Evolutionary conservation across 257 asterid genomes (phyloP), one percentile per base, ranked within the genome.

Genomic region (Anisodus tanguticus): DNA sequence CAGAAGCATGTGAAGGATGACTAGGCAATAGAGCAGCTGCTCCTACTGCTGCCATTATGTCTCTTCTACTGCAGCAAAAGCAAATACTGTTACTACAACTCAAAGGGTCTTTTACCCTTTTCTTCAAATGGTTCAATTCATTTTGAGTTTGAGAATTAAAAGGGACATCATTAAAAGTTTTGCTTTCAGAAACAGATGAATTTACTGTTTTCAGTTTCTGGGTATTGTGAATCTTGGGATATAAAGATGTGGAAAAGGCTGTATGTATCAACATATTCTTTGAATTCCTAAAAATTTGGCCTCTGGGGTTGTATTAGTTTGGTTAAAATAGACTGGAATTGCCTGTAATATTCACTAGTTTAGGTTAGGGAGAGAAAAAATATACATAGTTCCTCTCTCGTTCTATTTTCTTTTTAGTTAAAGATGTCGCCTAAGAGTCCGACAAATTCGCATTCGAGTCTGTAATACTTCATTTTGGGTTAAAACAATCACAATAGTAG

Each of bases 51-150:
- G 89, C 96, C 49, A 91, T 81, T 71, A 91, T 88, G 31, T 84
- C 89, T 82, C 98, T 86, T 89, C 98, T 90, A 35, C 82, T 82
- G 74, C 91, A 90, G 71, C 93, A 91, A 6, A 90, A 76, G 87
- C 98, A 93, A 80, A 78, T 85, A 72, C 78, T 70, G 67, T 68
- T 54, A 86, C 80, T 80, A 22, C 82, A 26, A 53, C 13, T 13
- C 64, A 53, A 77, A 53, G 49, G 64, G 31, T 77, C 49, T 53
- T 13, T 53, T 53, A 31, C 49, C 66, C 22, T 7, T 53, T 77
- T 53, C 31, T 71, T 71, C 80, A 69, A 69, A 13, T 69, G 78
- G 26, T 58, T 79, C 8, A 59, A n/a, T 17, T 74, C 82, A 80
- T 63, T 58, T 53, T 68, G 80, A 22, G 60, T 13, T 15, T 81